Evolutionary conservation across 1,284 basidiomycete species (phyloP).

Genomic region (Pyrrhoderma noxium): DNA sequence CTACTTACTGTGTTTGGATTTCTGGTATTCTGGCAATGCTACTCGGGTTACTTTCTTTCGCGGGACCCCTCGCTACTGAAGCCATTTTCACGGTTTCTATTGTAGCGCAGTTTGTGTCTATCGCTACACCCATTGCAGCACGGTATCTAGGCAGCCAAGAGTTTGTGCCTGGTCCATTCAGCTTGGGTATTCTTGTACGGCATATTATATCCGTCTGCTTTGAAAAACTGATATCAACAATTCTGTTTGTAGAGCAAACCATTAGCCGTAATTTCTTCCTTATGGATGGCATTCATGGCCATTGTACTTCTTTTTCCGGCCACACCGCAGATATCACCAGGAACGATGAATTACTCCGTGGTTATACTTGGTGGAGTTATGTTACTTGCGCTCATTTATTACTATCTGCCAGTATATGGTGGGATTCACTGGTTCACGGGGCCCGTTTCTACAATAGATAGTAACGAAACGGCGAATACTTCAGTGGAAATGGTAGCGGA

Average conservation of each 20-base stretch:
- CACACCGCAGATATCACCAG: slow-evolving; percentile 18
- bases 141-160: slow-evolving; percentile 23
- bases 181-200: slow-evolving; percentile 25
- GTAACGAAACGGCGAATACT: background rate
- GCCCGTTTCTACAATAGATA: slow-evolving; percentile 17
- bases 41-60: slow-evolving; percentile 27
- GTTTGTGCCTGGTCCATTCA: slow-evolving; percentile 27
- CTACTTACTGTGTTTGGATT: slow-evolving; percentile 28
- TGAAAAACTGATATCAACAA: background rate
- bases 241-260: slow-evolving; percentile 23
- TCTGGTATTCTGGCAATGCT: slow-evolving; percentile 22
- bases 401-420: slow-evolving; percentile 27
- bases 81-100: slow-evolving; percentile 28
- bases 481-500: too few species aligned
- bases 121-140: slow-evolving; percentile 26
- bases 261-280: slow-evolving; percentile 22
- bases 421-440: slow-evolving; percentile 27
- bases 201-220: background rate
- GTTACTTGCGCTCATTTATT: slow-evolving; percentile 24
- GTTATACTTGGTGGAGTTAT: slow-evolving; percentile 25
- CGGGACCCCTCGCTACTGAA: slow-evolving; percentile 26
- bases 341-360: slow-evolving; percentile 25
- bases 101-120: slow-evolving; percentile 21
- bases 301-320: slow-evolving; percentile 26
- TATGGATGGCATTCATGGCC: slow-evolving; percentile 26